Conservation (phyloP, 78 protist species). For the Chrysochromulina parva region DNA sequence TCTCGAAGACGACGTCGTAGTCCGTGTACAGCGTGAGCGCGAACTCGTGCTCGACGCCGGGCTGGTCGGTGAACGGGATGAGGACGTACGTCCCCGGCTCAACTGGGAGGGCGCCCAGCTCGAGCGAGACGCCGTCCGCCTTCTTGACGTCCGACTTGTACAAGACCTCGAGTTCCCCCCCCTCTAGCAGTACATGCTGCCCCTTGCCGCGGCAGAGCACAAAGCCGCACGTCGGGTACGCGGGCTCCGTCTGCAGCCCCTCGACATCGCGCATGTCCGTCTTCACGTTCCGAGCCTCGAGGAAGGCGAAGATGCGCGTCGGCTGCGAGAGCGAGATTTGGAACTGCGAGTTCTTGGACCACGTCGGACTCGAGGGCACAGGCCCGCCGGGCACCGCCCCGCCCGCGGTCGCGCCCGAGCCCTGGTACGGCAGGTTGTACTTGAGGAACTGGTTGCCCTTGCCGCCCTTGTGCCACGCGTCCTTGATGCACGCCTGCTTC, state of each 20-base stretch:
- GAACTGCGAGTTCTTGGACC: background rate
- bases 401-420: background rate
- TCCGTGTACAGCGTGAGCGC: conserved; percentile 5
- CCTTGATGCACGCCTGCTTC: background rate
- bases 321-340: background rate
- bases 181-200: background rate
- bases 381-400: background rate
- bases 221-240: background rate
- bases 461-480: background rate
- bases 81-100: background rate
- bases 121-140: background rate
- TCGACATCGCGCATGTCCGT: background rate
- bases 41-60: background rate
- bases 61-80: background rate
- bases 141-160: background rate
- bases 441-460: background rate
- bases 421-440: background rate
- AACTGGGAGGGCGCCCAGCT: background rate
- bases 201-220: background rate
- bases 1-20: background rate
- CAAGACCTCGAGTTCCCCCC: background rate
- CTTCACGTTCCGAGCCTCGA: background rate
- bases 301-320: background rate
- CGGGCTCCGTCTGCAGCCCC: background rate
- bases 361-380: background rate